A percentile compares a stretch with the other conserved stretches of the same genome.
These are phyloP conservation scores for Cladosporium sphaerospermum DNA, from an alignment of 2,329 filamentous ascomycete genomes.

Conservation along the genomic window DNA sequence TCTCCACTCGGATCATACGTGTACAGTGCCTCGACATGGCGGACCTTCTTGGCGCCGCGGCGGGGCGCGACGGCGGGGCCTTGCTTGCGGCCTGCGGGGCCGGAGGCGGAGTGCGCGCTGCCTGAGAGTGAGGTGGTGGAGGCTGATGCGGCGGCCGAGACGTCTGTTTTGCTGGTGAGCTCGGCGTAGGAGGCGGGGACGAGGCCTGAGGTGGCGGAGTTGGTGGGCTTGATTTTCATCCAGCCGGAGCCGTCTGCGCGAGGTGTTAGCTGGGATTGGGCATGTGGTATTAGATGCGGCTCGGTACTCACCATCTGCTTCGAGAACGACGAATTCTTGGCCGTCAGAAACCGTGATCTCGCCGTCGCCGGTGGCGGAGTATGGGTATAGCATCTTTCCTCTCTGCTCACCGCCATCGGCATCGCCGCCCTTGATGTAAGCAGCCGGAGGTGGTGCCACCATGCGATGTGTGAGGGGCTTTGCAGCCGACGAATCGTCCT, in stretches of 20 bases:
- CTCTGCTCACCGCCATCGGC: slow-evolving; percentile 52
- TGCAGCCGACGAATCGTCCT: slow-evolving; percentile 33
- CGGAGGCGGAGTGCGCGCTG: background rate
- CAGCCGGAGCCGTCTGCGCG: slow-evolving; percentile 78
- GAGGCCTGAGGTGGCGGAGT: slow-evolving; percentile 64
- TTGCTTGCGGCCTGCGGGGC: slow-evolving; percentile 52
- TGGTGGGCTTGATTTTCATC: slow-evolving; percentile 64
- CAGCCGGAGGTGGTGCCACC: slow-evolving; percentile 77
- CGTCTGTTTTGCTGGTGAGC: slow-evolving; percentile 29
- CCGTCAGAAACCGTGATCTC: slow-evolving; percentile 78
- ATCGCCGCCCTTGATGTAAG: slow-evolving; percentile 61
- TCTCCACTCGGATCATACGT: slow-evolving; percentile 83
- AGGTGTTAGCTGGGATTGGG: slow-evolving; percentile 12
- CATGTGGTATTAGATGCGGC: background rate
- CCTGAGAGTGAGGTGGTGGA: slow-evolving; percentile 59
- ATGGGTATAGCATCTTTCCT: slow-evolving; percentile 85
- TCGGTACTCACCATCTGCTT: slow-evolving; percentile 71
- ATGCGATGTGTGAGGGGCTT: slow-evolving; percentile 51
- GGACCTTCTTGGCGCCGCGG: slow-evolving; percentile 66
- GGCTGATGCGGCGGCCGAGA: slow-evolving; percentile 33
- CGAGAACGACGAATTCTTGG: slow-evolving; percentile 68
- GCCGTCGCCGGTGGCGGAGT: slow-evolving; percentile 72
- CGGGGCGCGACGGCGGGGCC: slow-evolving; percentile 81
- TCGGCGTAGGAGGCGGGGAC: slow-evolving; percentile 87
- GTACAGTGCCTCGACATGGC: slow-evolving; percentile 88